These are phyloP conservation scores for Tolypocladium tundrense DNA, from an alignment of 2,329 filamentous ascomycete genomes.

Conservation along the genomic window DNA sequence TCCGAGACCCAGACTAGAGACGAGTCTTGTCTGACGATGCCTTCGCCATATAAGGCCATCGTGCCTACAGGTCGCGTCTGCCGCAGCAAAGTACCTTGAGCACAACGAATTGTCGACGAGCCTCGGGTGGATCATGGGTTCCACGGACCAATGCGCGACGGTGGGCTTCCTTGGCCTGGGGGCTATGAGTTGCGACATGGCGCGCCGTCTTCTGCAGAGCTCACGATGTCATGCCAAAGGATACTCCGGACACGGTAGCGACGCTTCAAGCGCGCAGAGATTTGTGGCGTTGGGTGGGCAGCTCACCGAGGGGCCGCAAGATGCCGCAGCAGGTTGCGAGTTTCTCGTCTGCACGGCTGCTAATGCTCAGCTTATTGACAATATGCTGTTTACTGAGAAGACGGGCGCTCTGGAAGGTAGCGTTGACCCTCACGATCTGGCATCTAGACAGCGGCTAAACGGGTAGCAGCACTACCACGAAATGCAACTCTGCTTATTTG, in stretches of 20 bases:
- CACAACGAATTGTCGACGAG: neutral
- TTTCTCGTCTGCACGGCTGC: conserved; percentile 47
- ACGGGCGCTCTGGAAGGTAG: neutral
- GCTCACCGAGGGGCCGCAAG: neutral
- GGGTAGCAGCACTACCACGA: neutral
- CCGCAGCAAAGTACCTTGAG: neutral
- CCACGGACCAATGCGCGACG: neutral
- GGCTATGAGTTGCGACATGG: conserved; percentile 4
- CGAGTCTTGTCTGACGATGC: neutral
- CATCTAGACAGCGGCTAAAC: neutral
- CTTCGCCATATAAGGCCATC: neutral
- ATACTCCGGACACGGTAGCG: neutral
- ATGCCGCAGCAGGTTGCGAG: neutral
- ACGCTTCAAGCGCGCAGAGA: neutral
- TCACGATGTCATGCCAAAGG: conserved; percentile 1
- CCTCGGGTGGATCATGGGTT: neutral
- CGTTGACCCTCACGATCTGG: too few species aligned
- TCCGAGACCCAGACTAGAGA: neutral
- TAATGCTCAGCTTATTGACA: conserved; percentile 33
- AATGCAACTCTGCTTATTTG: neutral
- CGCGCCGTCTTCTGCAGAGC: neutral
- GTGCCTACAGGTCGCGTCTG: neutral
- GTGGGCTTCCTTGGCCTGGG: conserved; percentile 6
- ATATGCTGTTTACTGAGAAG: neutral
- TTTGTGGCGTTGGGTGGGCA: neutral